Evolutionary conservation across 257 asterid genomes (phyloP).

Genomic region (Solanum bulbocastanum): DNA sequence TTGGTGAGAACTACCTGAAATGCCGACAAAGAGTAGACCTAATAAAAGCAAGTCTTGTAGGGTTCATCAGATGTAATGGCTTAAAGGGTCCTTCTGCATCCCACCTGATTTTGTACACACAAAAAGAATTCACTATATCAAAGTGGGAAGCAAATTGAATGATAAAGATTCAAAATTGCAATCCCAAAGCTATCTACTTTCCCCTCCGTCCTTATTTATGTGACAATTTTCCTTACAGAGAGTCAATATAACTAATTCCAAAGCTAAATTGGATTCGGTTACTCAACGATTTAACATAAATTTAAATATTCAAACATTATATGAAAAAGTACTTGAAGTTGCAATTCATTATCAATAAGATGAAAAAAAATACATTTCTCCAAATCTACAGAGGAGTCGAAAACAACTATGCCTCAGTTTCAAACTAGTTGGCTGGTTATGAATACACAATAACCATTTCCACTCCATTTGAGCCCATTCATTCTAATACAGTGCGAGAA

Average conservation of each 20-base stretch:
- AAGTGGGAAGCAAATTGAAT: background rate
- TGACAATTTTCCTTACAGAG: background rate
- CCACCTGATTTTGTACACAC: slow-evolving; percentile 46
- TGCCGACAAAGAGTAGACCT: slow-evolving; percentile 90
- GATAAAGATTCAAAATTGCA: background rate
- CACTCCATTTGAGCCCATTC: background rate
- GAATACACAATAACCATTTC: background rate
- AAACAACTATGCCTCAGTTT: background rate
- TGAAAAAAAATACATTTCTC: too few species aligned
- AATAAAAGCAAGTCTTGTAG: slow-evolving; percentile 90
- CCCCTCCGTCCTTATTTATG: background rate
- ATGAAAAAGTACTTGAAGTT: too few species aligned
- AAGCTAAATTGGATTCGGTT: background rate
- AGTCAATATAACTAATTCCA: background rate
- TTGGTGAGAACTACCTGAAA: slow-evolving; percentile 51
- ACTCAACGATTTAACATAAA: background rate
- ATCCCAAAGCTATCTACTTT: background rate
- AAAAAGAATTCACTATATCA: background rate
- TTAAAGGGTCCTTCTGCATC: slow-evolving; percentile 94
- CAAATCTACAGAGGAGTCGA: too few species aligned
- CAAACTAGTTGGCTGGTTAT: background rate
- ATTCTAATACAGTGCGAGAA: background rate
- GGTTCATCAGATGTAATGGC: slow-evolving; percentile 85
- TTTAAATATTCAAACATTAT: background rate
- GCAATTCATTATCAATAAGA: too few species aligned